Conservation (phyloP, 192 early-diverging fungal genomes). For the Coemansia guatemalensis region DNA sequence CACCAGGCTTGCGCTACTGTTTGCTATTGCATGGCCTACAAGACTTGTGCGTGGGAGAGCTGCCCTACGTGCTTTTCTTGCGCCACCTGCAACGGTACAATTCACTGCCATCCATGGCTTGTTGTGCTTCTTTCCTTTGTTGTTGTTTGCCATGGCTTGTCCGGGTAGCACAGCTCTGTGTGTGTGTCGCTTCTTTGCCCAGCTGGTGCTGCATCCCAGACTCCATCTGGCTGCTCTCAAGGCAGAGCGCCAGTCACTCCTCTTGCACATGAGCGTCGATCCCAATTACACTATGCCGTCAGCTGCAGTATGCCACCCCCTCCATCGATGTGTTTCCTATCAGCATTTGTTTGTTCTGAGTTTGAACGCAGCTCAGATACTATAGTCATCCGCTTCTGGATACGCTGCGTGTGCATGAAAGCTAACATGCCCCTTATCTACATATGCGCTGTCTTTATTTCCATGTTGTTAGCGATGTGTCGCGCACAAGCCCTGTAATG, state of each 20-base stretch:
- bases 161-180: background rate
- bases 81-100: background rate
- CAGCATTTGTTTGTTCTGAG: background rate
- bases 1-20: background rate
- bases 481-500: constrained; percentile 52
- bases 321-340: background rate
- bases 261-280: constrained; percentile 1
- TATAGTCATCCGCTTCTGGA: background rate
- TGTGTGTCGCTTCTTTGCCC: background rate
- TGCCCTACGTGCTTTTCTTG: background rate
- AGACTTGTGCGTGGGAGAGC: background rate
- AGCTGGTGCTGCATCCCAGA: background rate
- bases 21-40: background rate
- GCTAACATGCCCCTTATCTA: background rate
- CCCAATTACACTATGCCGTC: background rate
- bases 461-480: constrained; percentile 42
- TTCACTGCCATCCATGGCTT: background rate
- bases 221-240: background rate
- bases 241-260: background rate
- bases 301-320: background rate
- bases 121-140: background rate
- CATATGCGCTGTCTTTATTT: background rate
- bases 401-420: constrained; percentile 9
- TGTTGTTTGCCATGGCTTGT: background rate
- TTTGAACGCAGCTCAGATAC: background rate